Base-by-base conservation (phyloP, 805 yeast species). In the Saccharomycopsis sp. region DNA sequence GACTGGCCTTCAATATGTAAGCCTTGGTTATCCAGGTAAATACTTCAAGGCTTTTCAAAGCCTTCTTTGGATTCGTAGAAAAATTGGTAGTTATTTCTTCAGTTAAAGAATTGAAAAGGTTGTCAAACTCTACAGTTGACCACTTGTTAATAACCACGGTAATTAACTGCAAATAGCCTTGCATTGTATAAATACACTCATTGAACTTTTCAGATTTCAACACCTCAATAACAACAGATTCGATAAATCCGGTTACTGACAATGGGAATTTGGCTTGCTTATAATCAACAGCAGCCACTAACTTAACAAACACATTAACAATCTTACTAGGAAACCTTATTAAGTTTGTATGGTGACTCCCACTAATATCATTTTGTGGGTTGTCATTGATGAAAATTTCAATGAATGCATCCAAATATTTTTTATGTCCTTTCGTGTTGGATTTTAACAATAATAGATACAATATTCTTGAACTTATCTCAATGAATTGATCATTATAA, bases 11-110 rank as follows among this genome's bases (percentile, higher is more conserved):
- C 59, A 85, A 57, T 0, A 85, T 56, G 40, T 85, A 65, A 0
- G 85, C 89, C 59, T 86, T 88, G 17, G 79, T 64, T 4, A 80
- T 60, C 96, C 96, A 88, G 2, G 81, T 65, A 8, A 70, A 59
- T 0, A 71, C 57, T 57, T 86, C 95, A 33, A 84, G 39, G 3
- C 4, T 4, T 5, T 17, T 14, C 6, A 31, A 5, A 4, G 43
- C 5, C 16, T 38, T 31, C 19, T 28, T 27, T 9, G 14, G 3
- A 20, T 26, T 19, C 2, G 7, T 16, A 3, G 3, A 13, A 9
- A 43, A 21, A 31, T 23, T 14, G 8, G 13, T 8, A n/a, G 37
- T 17, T 20, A 36, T 35, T 22, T 16, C 36, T 21, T 1, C 22
- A 17, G 11, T n/a, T n/a, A 43, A 32, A n/a, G 11, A 22, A 28